Base-by-base conservation (phyloP, 2,329 filamentous ascomycete species). In the Sporothrix brasiliensis region DNA sequence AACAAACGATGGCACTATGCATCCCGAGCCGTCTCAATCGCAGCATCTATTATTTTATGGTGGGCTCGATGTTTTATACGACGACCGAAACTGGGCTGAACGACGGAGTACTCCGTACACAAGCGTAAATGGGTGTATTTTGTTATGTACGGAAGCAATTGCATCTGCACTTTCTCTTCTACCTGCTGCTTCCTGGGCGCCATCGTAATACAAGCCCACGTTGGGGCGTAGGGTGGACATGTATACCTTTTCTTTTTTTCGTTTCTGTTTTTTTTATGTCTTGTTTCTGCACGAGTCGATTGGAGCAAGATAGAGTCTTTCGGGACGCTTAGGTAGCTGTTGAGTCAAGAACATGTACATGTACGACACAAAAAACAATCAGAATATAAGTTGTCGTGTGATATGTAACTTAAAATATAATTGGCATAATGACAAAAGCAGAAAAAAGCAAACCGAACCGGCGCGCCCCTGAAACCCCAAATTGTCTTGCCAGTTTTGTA, bases 401-500 rank as follows among this genome's bases (percentile, higher is more conserved):
- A 24, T 41, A 21, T 60, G 56, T 19, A 34, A 60, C 19, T 39
- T 34, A 9, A 34, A 34, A 7, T 4, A 53, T 21, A 24, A 53
- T 30, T 24, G 11, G 11, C 13, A 54, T 24, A 54, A 24, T 13
- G 52, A 30, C 9, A 54, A 6, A 10, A 63, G 24, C 5, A 14
- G 34, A 9, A 30, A 65, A 47, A 47, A 7, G 34, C 19, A 63
- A 47, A 27, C 60, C 61, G 44, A 50, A 21, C 24, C 61, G 16
- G 44, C 44, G 49, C 44, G 47, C 24, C 63, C 63, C 24, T 41
- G 16, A 27, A 53, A 54, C 65, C 49, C 65, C 34, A 61, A 61
- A 58, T 21, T 44, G 56, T 61, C 56, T 54, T 39, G 16, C 50
- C 50, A 39, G 65, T 54, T 24, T 67, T 67, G 34, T 53, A 61